A percentile compares a stretch with the other conserved stretches of the same genome.
Evolutionary conservation across 306 rosid genomes (phyloP).

Genomic region (Senna tora): DNA sequence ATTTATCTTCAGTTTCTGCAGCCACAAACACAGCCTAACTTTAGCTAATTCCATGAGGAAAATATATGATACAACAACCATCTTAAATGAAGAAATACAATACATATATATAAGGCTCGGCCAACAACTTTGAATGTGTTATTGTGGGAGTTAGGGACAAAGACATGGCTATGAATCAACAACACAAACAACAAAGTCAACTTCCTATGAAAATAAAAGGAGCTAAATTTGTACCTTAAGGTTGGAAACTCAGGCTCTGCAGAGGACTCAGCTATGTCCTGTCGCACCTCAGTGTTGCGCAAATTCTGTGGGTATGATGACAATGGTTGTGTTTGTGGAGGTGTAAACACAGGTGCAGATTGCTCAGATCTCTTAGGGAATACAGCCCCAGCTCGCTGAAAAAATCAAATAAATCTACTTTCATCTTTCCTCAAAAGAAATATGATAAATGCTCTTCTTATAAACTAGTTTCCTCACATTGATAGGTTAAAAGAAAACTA

Average conservation of each 20-base stretch:
- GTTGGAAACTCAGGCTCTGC: constrained; percentile 88
- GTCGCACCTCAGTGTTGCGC: constrained; percentile 53
- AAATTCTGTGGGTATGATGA: constrained; percentile 77
- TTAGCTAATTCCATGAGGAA: background rate
- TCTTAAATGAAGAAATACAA: constrained; percentile 4
- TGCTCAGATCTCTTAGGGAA: constrained; percentile 87
- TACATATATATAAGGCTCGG: background rate
- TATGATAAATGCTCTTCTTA: constrained; percentile 18
- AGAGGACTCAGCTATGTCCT: constrained; percentile 69
- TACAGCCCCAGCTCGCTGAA: constrained; percentile 96
- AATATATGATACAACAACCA: constrained; percentile 8
- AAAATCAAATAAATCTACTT: constrained; percentile 33
- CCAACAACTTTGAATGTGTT: constrained; percentile 5
- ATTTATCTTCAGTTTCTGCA: background rate
- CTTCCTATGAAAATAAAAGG: constrained; percentile 25
- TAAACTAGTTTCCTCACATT: constrained; percentile 8
- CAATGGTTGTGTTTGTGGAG: constrained; percentile 93
- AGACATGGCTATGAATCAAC: background rate
- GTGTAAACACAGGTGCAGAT: constrained; percentile 90
- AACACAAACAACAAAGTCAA: constrained; percentile 28
- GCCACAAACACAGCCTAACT: background rate
- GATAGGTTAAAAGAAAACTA: constrained; percentile 5
- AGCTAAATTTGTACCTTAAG: constrained; percentile 55
- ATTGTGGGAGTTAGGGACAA: constrained; percentile 6
- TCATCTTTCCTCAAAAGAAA: constrained; percentile 14